Conservation (phyloP, 805 yeast species). For the Phaffomyces opuntiae region DNA sequence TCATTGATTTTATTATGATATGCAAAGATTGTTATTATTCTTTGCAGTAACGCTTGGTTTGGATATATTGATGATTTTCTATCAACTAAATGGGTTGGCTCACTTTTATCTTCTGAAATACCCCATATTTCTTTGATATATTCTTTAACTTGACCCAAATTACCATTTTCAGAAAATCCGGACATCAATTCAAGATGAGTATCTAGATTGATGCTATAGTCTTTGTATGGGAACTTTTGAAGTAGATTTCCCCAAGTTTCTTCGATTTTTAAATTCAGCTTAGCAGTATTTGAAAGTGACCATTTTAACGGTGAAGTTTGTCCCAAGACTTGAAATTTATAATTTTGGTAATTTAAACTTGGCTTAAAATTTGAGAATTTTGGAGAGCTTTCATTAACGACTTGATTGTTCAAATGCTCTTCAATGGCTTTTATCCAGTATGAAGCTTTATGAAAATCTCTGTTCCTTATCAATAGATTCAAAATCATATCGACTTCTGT, state of each 20-base stretch:
- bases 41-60: slow-evolving; percentile 10
- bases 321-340: slow-evolving; percentile 12
- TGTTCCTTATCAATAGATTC: not conserved
- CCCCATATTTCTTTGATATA: slow-evolving; percentile 20
- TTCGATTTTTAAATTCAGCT: not conserved
- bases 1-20: slow-evolving; percentile 8
- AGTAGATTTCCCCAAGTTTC: slow-evolving; percentile 2
- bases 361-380: slow-evolving; percentile 4
- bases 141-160: slow-evolving; percentile 13
- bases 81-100: slow-evolving; percentile 5
- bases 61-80: slow-evolving; percentile 16
- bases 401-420: not conserved
- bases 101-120: slow-evolving; percentile 5
- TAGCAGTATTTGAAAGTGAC: slow-evolving; percentile 1
- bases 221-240: not conserved
- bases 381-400: not conserved
- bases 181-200: slow-evolving; percentile 17
- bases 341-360: slow-evolving; percentile 10
- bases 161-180: slow-evolving; percentile 16
- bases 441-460: slow-evolving; percentile 5
- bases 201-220: slow-evolving; percentile 11
- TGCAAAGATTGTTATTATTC: slow-evolving; percentile 14
- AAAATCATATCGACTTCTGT: slow-evolving; percentile 4
- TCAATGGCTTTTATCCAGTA: slow-evolving; percentile 4
- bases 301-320: slow-evolving; percentile 14